phyloP scores from a whole-genome alignment of 192 early-diverging fungal species.

The Spizellomyces sp. region DNA sequence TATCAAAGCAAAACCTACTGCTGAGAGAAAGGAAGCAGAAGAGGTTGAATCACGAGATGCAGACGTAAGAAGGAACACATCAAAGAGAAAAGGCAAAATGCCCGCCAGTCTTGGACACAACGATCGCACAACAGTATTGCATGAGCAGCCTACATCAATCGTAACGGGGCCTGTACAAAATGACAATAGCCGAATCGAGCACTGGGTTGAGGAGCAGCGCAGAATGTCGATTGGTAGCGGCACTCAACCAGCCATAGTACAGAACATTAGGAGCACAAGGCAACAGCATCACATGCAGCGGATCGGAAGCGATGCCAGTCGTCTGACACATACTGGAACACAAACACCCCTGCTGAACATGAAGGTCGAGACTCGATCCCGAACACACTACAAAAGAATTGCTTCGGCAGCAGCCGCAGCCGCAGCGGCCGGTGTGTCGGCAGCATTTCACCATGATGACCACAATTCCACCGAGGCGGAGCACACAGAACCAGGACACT shows the following conservation, averaged over 20 bases:
- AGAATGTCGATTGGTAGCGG: slow-evolving; percentile 15
- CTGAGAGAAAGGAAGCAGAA: neutral
- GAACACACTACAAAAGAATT: slow-evolving; percentile 15
- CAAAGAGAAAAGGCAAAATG: slow-evolving; percentile 5
- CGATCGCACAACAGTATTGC: neutral
- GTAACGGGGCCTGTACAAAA: neutral
- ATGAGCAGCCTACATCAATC: neutral
- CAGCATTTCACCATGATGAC: slow-evolving; percentile 1
- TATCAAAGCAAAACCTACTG: neutral
- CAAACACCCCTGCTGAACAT: neutral
- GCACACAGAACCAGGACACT: neutral
- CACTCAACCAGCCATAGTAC: too few relatives aligned
- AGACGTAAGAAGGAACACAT: neutral
- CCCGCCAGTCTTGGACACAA: neutral
- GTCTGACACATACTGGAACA: neutral
- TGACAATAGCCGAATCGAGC: neutral
- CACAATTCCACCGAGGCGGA: neutral
- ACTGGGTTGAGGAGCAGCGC: slow-evolving; percentile 31
- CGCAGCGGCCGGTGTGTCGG: slow-evolving; percentile 25
- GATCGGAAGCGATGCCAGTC: too few relatives aligned
- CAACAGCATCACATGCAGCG: too few relatives aligned
- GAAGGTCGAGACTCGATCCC: neutral
- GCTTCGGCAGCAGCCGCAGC: slow-evolving; percentile 29
- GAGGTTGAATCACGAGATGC: neutral
- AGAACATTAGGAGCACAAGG: too few relatives aligned